A percentile compares a stretch with the other conserved stretches of the same genome.
phyloP scores from a whole-genome alignment of 768 basidiomycete species.

The Mycena amicta region DNA sequence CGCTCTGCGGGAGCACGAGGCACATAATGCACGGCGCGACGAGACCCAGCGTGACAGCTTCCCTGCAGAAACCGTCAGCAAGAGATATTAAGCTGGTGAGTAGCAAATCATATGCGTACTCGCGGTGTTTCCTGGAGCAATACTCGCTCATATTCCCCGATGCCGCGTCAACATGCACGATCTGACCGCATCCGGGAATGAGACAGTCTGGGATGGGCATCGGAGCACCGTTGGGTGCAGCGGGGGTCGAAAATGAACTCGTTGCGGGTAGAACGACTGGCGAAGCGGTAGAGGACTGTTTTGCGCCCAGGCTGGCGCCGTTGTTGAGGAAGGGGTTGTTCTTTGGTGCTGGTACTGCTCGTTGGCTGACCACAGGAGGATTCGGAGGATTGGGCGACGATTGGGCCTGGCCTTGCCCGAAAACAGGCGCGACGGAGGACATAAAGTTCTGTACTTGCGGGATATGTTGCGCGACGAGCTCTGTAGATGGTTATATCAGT shows the following conservation, averaged over 20 bases:
- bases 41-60: conserved; percentile 57
- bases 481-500: conserved; percentile 25
- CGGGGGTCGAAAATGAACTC: conserved; percentile 28
- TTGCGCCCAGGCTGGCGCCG: not conserved
- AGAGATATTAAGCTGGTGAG: conserved; percentile 15
- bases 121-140: conserved; percentile 62
- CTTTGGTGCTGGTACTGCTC: conserved; percentile 3
- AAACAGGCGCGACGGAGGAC: conserved; percentile 14
- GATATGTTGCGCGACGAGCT: conserved; percentile 49
- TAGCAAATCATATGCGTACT: conserved; percentile 45
- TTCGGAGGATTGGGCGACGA: not conserved
- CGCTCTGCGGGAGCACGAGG: conserved; percentile 58
- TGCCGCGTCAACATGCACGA: conserved; percentile 52
- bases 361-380: conserved; percentile 1
- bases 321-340: conserved; percentile 22
- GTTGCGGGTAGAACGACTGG: not conserved
- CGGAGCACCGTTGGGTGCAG: conserved; percentile 39
- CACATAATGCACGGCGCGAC: conserved; percentile 67
- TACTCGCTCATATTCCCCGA: conserved; percentile 56
- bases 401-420: not conserved
- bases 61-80: conserved; percentile 40
- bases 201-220: conserved; percentile 46
- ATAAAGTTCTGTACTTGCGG: conserved; percentile 48
- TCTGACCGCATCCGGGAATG: conserved; percentile 60
- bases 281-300: not conserved